Conservation (phyloP, 345 rosid species). For the Laguncularia racemosa region DNA sequence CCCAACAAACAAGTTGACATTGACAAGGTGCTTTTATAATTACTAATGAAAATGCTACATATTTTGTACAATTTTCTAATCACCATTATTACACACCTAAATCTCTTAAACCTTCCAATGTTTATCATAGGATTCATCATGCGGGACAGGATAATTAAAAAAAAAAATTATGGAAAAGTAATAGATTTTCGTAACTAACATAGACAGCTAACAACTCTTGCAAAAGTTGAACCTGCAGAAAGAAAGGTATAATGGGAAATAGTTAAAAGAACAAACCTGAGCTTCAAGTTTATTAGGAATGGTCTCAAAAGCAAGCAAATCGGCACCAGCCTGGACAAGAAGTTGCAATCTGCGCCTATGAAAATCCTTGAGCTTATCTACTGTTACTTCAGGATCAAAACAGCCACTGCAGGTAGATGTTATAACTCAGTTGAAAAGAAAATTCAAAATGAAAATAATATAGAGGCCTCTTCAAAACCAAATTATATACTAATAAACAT, state of each 20-base stretch:
- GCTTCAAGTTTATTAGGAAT: constrained; percentile 91
- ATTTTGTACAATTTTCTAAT: too few relatives aligned
- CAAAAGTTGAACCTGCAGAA: neutral
- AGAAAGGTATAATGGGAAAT: neutral
- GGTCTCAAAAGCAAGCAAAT: constrained; percentile 88
- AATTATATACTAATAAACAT: neutral
- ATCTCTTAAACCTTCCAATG: too few relatives aligned
- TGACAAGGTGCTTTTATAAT: too few relatives aligned
- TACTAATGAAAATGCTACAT: too few relatives aligned
- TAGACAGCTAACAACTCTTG: neutral
- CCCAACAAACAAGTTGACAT: too few relatives aligned
- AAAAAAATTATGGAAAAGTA: too few relatives aligned
- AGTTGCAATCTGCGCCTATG: constrained; percentile 79
- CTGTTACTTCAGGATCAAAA: constrained; percentile 49
- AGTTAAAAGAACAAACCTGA: constrained; percentile 38
- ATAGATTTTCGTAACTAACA: too few relatives aligned
- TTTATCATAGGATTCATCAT: too few relatives aligned
- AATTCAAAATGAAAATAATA: neutral
- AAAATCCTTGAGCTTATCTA: constrained; percentile 78
- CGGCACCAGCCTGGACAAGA: constrained; percentile 74
- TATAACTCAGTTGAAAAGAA: neutral
- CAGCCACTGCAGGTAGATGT: constrained; percentile 41
- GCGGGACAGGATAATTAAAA: too few relatives aligned
- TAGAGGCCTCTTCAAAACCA: neutral
- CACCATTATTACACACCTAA: too few relatives aligned